A percentile compares a stretch with the other conserved stretches of the same genome.
Conservation (phyloP, 2,329 filamentous ascomycete species). For the Paracoccidioides brasiliensis region DNA sequence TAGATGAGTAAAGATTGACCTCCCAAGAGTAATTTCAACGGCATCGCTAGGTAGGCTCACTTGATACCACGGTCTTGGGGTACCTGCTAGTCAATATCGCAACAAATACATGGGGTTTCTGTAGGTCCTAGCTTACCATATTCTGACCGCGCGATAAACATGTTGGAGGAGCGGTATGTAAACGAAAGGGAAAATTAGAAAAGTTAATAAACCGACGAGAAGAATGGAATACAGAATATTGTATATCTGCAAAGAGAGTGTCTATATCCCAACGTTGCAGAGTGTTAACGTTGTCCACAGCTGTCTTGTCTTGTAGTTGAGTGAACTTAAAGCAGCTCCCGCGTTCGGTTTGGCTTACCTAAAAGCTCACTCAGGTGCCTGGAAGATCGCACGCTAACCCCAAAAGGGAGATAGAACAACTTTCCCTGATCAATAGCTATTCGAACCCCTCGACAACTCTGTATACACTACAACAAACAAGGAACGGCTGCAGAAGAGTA, state of each 20-base stretch:
- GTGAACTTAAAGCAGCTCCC: background rate
- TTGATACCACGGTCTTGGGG: conserved; percentile 87
- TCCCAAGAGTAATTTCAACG: conserved; percentile 5
- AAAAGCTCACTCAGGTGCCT: conserved; percentile 6
- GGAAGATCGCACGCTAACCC: conserved; percentile 12
- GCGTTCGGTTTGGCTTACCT: background rate
- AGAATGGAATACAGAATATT: background rate
- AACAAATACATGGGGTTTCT: background rate
- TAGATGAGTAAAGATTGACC: conserved; percentile 15
- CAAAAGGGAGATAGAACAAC: conserved; percentile 9
- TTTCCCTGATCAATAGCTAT: background rate
- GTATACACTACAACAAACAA: background rate
- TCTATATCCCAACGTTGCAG: background rate
- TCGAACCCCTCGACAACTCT: background rate
- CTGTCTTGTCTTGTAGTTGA: background rate
- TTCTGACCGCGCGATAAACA: conserved; percentile 99
- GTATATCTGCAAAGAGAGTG: background rate
- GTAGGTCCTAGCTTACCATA: conserved; percentile 57
- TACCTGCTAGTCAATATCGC: conserved; percentile 26
- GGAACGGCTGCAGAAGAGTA: background rate
- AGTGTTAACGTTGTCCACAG: background rate
- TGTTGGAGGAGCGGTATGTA: conserved; percentile 44
- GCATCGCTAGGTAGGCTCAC: conserved; percentile 39
- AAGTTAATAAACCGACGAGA: background rate
- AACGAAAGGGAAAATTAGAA: conserved; percentile 3